phyloP scores from a whole-genome alignment of 2,329 filamentous ascomycete species.

The Epichloe amarillans region DNA sequence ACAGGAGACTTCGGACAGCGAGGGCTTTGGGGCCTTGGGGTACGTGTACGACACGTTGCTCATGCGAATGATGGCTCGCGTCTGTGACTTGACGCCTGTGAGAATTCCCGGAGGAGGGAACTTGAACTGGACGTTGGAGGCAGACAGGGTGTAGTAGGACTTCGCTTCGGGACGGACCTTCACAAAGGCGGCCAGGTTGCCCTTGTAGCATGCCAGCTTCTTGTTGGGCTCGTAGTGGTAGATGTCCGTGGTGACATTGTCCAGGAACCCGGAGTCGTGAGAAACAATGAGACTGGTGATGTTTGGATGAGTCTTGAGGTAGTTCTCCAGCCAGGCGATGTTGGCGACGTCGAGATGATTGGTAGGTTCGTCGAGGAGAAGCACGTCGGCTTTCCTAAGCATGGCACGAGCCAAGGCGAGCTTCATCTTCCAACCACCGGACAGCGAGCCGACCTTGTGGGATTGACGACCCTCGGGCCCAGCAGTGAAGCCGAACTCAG shows the following conservation, averaged over 20 bases:
- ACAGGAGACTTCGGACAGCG: constrained; percentile 76
- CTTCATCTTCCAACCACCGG: constrained; percentile 99
- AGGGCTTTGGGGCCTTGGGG: constrained; percentile 76
- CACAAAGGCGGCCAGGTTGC: constrained; percentile 75
- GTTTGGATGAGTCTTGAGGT: constrained; percentile 88
- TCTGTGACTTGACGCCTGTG: constrained; percentile 88
- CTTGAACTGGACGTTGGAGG: constrained; percentile 85
- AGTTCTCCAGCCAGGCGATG: constrained; percentile 90
- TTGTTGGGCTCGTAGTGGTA: constrained; percentile 96
- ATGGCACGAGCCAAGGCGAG: constrained; percentile 89
- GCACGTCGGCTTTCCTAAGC: constrained; percentile 91
- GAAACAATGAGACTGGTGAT: constrained; percentile 97
- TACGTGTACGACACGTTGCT: constrained; percentile 85
- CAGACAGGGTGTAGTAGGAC: constrained; percentile 93
- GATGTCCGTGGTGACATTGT: constrained; percentile 95
- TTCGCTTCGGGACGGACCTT: constrained; percentile 84
- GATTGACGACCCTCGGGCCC: constrained; percentile 81
- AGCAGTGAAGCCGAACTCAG: constrained; percentile 85
- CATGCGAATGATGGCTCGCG: constrained; percentile 91
- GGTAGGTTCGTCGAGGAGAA: constrained; percentile 94
- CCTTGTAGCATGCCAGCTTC: constrained; percentile 80
- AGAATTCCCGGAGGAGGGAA: constrained; percentile 93
- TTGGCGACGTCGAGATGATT: constrained; percentile 97
- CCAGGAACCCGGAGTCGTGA: constrained; percentile 95
- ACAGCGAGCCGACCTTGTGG: constrained; percentile 84